Percentiles rank a stretch among this genome's conserved stretches.
These are phyloP conservation scores for Lathyrus aphaca DNA, from an alignment of 306 rosid genomes.

Conservation along the genomic window DNA sequence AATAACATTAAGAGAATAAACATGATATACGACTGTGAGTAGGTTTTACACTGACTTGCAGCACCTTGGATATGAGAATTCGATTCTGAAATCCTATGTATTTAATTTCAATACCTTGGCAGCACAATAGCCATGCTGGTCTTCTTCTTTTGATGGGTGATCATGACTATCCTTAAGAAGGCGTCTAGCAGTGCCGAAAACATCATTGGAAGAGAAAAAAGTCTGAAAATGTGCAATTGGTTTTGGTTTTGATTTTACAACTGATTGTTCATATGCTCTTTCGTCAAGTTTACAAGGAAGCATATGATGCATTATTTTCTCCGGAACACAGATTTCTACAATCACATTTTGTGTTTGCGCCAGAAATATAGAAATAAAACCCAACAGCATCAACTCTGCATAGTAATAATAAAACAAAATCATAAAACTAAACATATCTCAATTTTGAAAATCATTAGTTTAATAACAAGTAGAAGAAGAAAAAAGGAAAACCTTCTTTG, in stretches of 20 bases:
- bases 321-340: slow-evolving; percentile 60
- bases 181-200: slow-evolving; percentile 40
- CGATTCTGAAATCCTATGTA: background rate
- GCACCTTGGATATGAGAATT: too few relatives aligned
- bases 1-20: background rate
- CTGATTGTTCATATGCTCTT: slow-evolving; percentile 1
- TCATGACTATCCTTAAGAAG: slow-evolving; percentile 39
- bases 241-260: background rate
- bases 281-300: slow-evolving; percentile 63
- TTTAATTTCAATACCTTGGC: slow-evolving; percentile 49
- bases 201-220: slow-evolving; percentile 39
- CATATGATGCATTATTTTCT: slow-evolving; percentile 47
- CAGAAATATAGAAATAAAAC: slow-evolving; percentile 84
- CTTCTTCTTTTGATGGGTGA: background rate
- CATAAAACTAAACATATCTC: background rate
- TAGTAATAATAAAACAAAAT: background rate
- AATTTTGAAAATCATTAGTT: background rate
- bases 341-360: slow-evolving; percentile 66
- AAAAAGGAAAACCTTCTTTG: slow-evolving; percentile 59
- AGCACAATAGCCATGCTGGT: slow-evolving; percentile 49
- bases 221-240: slow-evolving; percentile 48
- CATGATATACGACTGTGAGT: background rate
- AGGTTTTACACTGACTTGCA: background rate
- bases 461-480: background rate
- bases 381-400: slow-evolving; percentile 87